Conservation (phyloP, 345 rosid species). For the Populus pruinosa region DNA sequence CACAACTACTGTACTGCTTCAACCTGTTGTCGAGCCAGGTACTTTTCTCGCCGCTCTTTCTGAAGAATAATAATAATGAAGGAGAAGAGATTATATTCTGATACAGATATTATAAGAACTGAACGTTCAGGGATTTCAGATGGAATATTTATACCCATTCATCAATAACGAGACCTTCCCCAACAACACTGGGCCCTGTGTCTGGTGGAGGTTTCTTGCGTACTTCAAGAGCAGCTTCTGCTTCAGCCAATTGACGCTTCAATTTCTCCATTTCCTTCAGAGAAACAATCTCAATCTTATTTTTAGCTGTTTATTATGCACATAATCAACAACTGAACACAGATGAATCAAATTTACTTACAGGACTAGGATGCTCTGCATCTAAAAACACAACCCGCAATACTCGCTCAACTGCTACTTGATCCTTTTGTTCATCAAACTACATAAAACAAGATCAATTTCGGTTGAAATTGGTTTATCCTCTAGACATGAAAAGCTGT, state of each 20-base stretch:
- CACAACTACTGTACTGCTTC: constrained; percentile 41
- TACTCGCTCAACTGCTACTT: constrained; percentile 27
- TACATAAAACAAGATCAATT: constrained; percentile 5
- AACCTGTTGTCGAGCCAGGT: constrained; percentile 82
- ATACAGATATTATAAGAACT: neutral
- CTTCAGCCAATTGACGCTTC: constrained; percentile 30
- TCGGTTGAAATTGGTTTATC: neutral
- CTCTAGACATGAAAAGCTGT: too few species aligned
- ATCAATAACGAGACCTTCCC: constrained; percentile 36
- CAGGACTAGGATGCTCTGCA: constrained; percentile 21
- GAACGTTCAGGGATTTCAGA: neutral
- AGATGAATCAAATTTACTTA: neutral
- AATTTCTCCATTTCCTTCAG: constrained; percentile 29
- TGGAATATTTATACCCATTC: constrained; percentile 26
- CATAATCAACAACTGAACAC: neutral
- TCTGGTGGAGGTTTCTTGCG: constrained; percentile 28
- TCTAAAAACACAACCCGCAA: constrained; percentile 27
- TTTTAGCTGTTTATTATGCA: neutral
- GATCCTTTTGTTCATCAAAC: constrained; percentile 35
- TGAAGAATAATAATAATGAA: constrained; percentile 27
- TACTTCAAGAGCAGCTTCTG: constrained; percentile 29
- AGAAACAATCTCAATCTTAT: neutral
- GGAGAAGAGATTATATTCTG: neutral
- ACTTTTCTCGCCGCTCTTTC: constrained; percentile 96
- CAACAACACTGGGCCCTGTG: constrained; percentile 19